Percentiles rank a stretch among this genome's conserved stretches.
phyloP scores from a whole-genome alignment of 2,329 filamentous ascomycete genomes.

The Neopestalotiopsis sp. region DNA sequence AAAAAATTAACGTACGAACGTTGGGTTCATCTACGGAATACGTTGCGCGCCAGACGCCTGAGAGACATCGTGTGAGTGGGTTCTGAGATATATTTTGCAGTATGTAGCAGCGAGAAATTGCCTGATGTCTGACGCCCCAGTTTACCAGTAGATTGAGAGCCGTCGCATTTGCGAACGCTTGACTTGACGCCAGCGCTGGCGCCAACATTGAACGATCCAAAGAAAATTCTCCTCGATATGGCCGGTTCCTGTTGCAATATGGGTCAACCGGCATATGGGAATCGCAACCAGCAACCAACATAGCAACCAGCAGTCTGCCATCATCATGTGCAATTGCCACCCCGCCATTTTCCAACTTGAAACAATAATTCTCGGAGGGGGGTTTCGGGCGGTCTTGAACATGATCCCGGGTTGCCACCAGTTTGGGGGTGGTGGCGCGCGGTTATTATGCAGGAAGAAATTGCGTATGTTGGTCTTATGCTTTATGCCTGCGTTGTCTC shows the following conservation, averaged over 20 bases:
- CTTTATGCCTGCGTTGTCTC: not conserved
- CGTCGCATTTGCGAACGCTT: not conserved
- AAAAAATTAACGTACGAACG: too few relatives aligned
- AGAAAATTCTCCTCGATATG: not conserved
- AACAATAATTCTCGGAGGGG: not conserved
- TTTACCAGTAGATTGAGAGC: slow-evolving; percentile 2
- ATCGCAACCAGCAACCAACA: not conserved
- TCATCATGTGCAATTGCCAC: not conserved
- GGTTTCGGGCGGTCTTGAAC: not conserved
- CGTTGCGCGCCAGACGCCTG: not conserved
- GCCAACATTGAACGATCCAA: not conserved
- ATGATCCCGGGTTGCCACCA: not conserved
- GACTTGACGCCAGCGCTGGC: not conserved
- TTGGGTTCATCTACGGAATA: not conserved
- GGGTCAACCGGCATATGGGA: not conserved
- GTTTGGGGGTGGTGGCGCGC: not conserved
- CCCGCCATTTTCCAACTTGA: not conserved
- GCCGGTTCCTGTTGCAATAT: not conserved
- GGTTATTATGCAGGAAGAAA: not conserved
- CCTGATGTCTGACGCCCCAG: not conserved
- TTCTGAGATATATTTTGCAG: slow-evolving; percentile 1
- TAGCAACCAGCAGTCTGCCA: too few relatives aligned
- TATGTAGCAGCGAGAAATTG: not conserved
- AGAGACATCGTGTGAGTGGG: not conserved
- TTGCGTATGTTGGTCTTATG: not conserved